Evolutionary conservation across 108 stramenopile genomes (phyloP), one percentile per base, ranked within the genome.

Genomic region (Cyclotella distinguenda): DNA sequence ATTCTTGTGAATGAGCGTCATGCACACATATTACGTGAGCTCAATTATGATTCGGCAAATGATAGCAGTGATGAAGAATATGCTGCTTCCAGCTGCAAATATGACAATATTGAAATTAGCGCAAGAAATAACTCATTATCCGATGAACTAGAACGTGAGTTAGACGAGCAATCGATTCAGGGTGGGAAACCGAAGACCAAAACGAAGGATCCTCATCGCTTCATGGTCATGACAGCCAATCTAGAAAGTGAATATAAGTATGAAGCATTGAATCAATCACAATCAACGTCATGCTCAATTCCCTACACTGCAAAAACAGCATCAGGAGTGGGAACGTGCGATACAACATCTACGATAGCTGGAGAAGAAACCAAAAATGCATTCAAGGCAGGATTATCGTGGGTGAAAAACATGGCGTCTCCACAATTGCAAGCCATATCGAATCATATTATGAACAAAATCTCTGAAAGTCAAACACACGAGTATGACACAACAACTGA

Each of bases 351-450:
- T 46, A 18, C 1, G 16, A 72, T 35, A 30, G 65, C 65, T 8
- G 65, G 65, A 19, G 47, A 61, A 3, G 64, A 66, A 49, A 67
- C 64, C 18, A 61, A 65, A 25, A 40, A 53, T 40, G 66, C 58
- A 40, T 16, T 74, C 1, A 60, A 36, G 40, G 66, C 65, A 0
- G 73, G 73, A 4, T 25, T 66, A 27, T 60, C 65, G 16, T 74
- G 73, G 73, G 52, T 74, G 25, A 50, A 52, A 36, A 74, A 67
- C 32, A 60, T 74, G 18, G 73, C 73, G 55, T 55, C 73, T 12
- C 73, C 73, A 21, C 73, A 74, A 44, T 39, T 74, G 22, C 51
- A 74, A 43, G 65, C 73, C 3, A 21, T 74, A 26, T 67, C 73
- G 13, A 52, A 67, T 48, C 56, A 74, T 26, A 54, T 74, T 23